Base-by-base conservation (phyloP, 768 basidiomycete genomes). In the Filobasidium floriforme region DNA sequence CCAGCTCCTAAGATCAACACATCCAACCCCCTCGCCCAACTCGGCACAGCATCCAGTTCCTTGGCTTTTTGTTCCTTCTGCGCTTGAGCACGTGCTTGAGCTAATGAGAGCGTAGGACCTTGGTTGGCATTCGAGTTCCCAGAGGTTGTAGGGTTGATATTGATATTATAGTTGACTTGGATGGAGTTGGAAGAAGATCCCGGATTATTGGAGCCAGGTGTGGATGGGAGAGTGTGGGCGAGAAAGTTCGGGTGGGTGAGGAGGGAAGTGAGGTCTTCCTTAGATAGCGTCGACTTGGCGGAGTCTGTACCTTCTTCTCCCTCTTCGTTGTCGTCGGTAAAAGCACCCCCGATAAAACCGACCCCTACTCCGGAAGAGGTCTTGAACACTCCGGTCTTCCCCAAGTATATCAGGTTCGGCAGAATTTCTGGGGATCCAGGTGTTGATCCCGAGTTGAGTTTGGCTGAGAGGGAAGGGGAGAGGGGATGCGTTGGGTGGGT, bases 401-500 rank as follows among this genome's bases (percentile, higher is more conserved):
- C 89, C 60, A 97, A 80, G 26, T 93, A 83, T 71, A 89, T 89
- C 9, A 98, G 84, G 73, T 92, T 90, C 69, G 84, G 83, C 75
- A 86, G 87, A 28, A 98, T 73, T 73, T 92, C 87, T n/a, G 57
- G 63, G 19, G 18, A 4, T 24, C 26, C 54, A 1, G 15, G 5
- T 44, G 90, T 90, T 9, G 32, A 37, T 37, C 32, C 32, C 41
- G 52, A 10, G 5, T 1, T 87, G 86, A 1, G 86, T 87, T 76
- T 85, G 83, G 22, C 85, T 66, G 89, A 84, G 19, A 96, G 86
- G 29, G 80, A 76, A 54, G 83, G 81, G 5, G 92, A 91, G 15
- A 97, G 77, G 1, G 88, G 85, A 69, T 86, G 80, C 62, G 86
- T 84, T 19, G 93, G 93, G 75, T 92, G 87, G 85, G 92, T 92